Evolutionary conservation across 2,329 filamentous ascomycete genomes (phyloP).

Genomic region (Claviceps monticola): DNA sequence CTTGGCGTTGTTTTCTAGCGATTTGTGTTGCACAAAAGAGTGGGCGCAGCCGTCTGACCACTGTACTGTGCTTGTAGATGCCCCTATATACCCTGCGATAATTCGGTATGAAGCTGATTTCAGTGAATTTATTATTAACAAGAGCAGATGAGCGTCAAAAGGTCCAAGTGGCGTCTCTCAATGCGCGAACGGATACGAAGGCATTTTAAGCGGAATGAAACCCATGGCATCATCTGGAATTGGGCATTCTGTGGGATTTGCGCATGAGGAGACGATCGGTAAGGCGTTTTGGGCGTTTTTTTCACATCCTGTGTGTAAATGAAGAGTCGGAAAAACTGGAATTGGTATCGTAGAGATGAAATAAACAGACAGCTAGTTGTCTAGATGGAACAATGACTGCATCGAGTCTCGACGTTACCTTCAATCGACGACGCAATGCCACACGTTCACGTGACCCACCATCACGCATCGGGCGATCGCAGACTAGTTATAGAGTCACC

Average conservation of each 20-base stretch:
- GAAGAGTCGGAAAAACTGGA: too few species aligned
- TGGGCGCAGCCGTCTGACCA: too few species aligned
- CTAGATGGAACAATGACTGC: too few species aligned
- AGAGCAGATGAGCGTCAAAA: not conserved
- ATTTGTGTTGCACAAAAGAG: too few species aligned
- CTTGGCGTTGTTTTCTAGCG: constrained; percentile 6
- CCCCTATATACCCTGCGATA: too few species aligned
- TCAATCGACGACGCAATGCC: not conserved
- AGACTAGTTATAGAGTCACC: not conserved
- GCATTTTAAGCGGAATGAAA: not conserved
- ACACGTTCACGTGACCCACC: not conserved
- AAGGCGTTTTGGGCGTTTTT: not conserved
- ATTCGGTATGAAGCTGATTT: not conserved
- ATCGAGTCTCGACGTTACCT: too few species aligned
- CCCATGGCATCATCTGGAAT: not conserved
- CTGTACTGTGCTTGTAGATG: too few species aligned
- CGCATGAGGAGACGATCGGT: too few species aligned
- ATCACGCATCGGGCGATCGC: not conserved
- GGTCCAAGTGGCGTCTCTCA: not conserved
- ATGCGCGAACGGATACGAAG: not conserved
- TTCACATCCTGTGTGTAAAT: not conserved
- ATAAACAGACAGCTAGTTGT: too few species aligned
- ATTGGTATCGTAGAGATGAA: too few species aligned
- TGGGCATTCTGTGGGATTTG: not conserved
- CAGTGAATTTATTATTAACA: too few species aligned